A percentile compares a stretch with the other conserved stretches of the same genome.
Evolutionary conservation across 2,329 filamentous ascomycete species (phyloP).

Genomic region (Stagonosporopsis chrysanthemi): DNA sequence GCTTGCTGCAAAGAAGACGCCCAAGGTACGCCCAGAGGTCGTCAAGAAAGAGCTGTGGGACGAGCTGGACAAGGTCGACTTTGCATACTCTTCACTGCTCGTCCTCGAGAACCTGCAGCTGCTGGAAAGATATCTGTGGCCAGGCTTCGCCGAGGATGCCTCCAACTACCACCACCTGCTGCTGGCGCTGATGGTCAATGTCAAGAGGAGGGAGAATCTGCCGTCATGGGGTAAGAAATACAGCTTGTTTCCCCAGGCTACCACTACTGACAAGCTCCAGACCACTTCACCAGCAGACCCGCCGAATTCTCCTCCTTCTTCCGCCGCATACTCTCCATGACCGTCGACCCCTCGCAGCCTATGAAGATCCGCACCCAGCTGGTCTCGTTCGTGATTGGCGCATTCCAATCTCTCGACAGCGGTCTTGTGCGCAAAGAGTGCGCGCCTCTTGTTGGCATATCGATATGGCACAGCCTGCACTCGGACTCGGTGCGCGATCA

Average conservation of each 20-base stretch:
- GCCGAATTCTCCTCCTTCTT: slow-evolving; percentile 89
- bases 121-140: slow-evolving; percentile 93
- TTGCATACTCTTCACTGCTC: slow-evolving; percentile 78
- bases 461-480: slow-evolving; percentile 92
- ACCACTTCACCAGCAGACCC: slow-evolving; percentile 77
- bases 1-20: slow-evolving; percentile 70
- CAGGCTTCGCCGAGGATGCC: slow-evolving; percentile 84
- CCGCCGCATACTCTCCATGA: slow-evolving; percentile 87
- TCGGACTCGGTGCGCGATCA: slow-evolving; percentile 76
- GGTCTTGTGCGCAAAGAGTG: slow-evolving; percentile 93
- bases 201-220: slow-evolving; percentile 86
- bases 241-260: slow-evolving; percentile 5
- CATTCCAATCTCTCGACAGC: slow-evolving; percentile 93
- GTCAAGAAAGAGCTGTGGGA: slow-evolving; percentile 92
- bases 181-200: slow-evolving; percentile 83
- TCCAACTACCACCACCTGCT: slow-evolving; percentile 93
- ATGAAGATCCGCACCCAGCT: slow-evolving; percentile 72
- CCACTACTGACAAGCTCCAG: slow-evolving; percentile 56
- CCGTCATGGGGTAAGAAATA: slow-evolving; percentile 77
- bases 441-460: slow-evolving; percentile 91
- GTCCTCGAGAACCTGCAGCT: slow-evolving; percentile 89
- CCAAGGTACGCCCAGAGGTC: slow-evolving; percentile 79
- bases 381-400: slow-evolving; percentile 86
- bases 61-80: slow-evolving; percentile 80
- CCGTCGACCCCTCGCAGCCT: slow-evolving; percentile 61